Evolutionary conservation across 2,329 filamentous ascomycete genomes (phyloP).

Genomic region (Ceratocystis papillata): DNA sequence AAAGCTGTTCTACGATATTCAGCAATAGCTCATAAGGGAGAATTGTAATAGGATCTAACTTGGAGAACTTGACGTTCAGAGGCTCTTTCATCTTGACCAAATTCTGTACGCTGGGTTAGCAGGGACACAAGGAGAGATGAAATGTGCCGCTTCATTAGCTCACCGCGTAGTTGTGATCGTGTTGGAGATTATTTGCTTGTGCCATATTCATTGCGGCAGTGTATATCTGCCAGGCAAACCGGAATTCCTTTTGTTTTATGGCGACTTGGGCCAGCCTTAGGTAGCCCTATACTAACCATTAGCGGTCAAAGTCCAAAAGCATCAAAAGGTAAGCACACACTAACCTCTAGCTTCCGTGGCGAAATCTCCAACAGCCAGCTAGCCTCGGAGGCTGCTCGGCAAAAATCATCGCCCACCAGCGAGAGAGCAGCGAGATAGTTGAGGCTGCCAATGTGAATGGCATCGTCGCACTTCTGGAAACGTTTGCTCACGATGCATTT

Average conservation of each 20-base stretch:
- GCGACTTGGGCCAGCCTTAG: constrained; percentile 36
- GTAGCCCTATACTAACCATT: constrained; percentile 32
- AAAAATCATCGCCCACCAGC: constrained; percentile 33
- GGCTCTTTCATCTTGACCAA: constrained; percentile 17
- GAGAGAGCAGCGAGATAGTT: constrained; percentile 34
- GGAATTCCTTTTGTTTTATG: constrained; percentile 32
- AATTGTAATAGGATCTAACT: constrained; percentile 14
- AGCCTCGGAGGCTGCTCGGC: constrained; percentile 34
- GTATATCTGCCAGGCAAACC: constrained; percentile 35
- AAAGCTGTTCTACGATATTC: constrained; percentile 16
- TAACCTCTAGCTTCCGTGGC: constrained; percentile 34
- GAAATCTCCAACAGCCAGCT: constrained; percentile 37
- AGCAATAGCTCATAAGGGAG: constrained; percentile 22
- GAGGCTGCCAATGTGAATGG: constrained; percentile 34
- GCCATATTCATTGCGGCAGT: constrained; percentile 33
- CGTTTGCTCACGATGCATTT: constrained; percentile 32
- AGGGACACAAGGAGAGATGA: neutral
- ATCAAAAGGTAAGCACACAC: constrained; percentile 13
- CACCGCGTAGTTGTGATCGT: constrained; percentile 7
- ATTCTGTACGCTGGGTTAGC: constrained; percentile 17
- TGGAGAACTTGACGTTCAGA: constrained; percentile 13
- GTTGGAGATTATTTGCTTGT: constrained; percentile 27
- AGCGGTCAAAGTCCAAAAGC: neutral
- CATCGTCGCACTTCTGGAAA: constrained; percentile 35
- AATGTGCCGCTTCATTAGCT: neutral